Evolutionary conservation across 108 stramenopile genomes (phyloP).

Genomic region (Nitzschia inconspicua): DNA sequence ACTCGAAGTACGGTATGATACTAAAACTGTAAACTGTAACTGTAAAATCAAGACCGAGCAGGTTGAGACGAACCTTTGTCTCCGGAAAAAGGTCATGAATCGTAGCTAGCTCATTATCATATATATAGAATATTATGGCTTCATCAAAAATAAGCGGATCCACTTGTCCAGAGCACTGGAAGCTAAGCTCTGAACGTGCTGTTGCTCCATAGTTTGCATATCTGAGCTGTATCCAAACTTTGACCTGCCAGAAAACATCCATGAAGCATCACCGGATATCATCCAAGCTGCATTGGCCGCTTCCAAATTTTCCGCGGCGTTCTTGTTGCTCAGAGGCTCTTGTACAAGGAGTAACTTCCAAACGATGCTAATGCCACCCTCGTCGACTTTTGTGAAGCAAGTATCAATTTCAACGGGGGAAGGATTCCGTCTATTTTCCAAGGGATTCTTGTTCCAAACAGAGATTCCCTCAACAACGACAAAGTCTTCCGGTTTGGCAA

Average conservation of each 20-base stretch:
- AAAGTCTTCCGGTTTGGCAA: constrained; percentile 65
- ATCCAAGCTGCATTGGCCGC: constrained; percentile 48
- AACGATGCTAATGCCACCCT: constrained; percentile 29
- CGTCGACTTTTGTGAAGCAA: constrained; percentile 60
- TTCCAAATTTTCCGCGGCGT: constrained; percentile 40
- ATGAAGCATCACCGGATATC: constrained; percentile 6
- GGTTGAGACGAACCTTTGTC: too few relatives aligned
- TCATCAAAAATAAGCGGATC: constrained; percentile 21
- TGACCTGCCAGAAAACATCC: constrained; percentile 8
- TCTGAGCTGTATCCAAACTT: constrained; percentile 1
- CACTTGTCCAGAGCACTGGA: constrained; percentile 16
- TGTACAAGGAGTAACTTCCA: constrained; percentile 53
- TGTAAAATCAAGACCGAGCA: too few relatives aligned
- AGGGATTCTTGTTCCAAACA: constrained; percentile 46
- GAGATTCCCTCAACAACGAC: constrained; percentile 56
- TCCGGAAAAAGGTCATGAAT: too few relatives aligned
- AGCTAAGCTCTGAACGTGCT: neutral
- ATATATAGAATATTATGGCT: too few relatives aligned
- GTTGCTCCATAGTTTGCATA: constrained; percentile 1
- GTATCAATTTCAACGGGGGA: constrained; percentile 42
- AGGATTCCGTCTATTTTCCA: constrained; percentile 38
- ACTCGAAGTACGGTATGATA: too few relatives aligned
- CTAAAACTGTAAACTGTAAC: too few relatives aligned
- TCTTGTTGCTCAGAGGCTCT: constrained; percentile 44
- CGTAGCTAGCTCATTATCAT: too few relatives aligned